phyloP scores from a whole-genome alignment of 1,139 yeast species.

The Taphrina deformans region DNA sequence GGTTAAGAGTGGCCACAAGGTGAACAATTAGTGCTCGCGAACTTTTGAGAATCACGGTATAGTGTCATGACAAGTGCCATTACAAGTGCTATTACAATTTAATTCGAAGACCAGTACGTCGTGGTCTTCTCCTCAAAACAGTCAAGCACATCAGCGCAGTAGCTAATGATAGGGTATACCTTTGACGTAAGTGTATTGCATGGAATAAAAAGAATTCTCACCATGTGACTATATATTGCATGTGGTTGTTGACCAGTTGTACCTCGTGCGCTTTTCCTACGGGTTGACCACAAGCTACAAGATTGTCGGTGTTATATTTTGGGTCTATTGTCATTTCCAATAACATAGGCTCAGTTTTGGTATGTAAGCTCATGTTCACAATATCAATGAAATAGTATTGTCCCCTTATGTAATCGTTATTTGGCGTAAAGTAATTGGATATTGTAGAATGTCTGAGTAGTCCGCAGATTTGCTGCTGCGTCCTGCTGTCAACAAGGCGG shows the following conservation, averaged over 20 bases:
- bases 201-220: constrained; percentile 42
- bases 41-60: too few relatives aligned
- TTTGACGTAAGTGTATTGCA: background rate
- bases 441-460: background rate
- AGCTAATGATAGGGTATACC: constrained; percentile 19
- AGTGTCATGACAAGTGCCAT: too few relatives aligned
- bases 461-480: background rate
- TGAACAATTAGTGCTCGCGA: too few relatives aligned
- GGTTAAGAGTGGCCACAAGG: too few relatives aligned
- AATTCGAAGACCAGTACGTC: background rate
- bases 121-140: background rate
- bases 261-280: constrained; percentile 78
- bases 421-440: constrained; percentile 18
- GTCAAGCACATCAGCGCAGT: constrained; percentile 6
- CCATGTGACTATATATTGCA: constrained; percentile 94
- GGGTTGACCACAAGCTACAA: constrained; percentile 72
- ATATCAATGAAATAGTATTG: constrained; percentile 64
- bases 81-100: too few relatives aligned
- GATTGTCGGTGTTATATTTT: constrained; percentile 35
- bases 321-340: constrained; percentile 61
- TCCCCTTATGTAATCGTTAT: background rate
- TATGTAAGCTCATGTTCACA: constrained; percentile 70
- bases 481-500: constrained; percentile 51
- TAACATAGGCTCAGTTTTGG: constrained; percentile 70
- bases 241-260: constrained; percentile 80